Conservation (phyloP, 805 yeast species). For the Citeromyces matritensis region DNA sequence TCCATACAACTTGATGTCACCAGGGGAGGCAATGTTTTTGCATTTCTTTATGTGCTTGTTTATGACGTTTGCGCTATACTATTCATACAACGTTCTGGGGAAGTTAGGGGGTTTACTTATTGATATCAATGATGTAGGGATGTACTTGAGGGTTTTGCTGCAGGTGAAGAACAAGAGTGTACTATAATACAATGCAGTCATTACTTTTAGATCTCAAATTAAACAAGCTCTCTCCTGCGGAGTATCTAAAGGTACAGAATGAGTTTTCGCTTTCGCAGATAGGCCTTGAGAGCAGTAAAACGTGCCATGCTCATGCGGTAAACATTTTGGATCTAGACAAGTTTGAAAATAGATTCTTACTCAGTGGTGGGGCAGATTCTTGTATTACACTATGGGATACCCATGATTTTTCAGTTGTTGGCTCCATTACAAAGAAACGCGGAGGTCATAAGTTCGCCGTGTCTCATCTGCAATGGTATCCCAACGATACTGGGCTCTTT, state of each 20-base stretch:
- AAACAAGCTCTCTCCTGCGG: conserved; percentile 12
- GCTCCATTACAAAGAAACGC: conserved; percentile 12
- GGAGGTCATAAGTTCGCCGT: conserved; percentile 62
- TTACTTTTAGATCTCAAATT: conserved; percentile 1
- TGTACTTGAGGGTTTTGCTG: too few relatives aligned
- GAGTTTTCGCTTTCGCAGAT: conserved; percentile 17
- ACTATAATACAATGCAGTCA: conserved; percentile 2
- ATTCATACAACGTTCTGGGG: too few relatives aligned
- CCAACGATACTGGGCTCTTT: conserved; percentile 75
- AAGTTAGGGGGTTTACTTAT: too few relatives aligned
- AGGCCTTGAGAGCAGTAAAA: conserved; percentile 19
- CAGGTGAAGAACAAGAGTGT: too few relatives aligned
- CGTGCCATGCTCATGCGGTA: conserved; percentile 35
- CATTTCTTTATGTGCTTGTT: neutral
- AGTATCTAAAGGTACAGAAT: conserved; percentile 18
- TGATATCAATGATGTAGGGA: too few relatives aligned
- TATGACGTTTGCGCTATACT: too few relatives aligned
- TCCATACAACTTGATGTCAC: conserved; percentile 3
- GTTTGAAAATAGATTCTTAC: conserved; percentile 24
- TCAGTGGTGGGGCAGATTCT: conserved; percentile 67
- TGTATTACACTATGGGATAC: conserved; percentile 56
- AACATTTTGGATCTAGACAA: conserved; percentile 46
- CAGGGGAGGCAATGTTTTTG: conserved; percentile 2
- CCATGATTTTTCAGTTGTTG: conserved; percentile 8
- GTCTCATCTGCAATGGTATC: conserved; percentile 78